phyloP scores from a whole-genome alignment of 2,329 filamentous ascomycete genomes.

The Escovopsis weberi region DNA sequence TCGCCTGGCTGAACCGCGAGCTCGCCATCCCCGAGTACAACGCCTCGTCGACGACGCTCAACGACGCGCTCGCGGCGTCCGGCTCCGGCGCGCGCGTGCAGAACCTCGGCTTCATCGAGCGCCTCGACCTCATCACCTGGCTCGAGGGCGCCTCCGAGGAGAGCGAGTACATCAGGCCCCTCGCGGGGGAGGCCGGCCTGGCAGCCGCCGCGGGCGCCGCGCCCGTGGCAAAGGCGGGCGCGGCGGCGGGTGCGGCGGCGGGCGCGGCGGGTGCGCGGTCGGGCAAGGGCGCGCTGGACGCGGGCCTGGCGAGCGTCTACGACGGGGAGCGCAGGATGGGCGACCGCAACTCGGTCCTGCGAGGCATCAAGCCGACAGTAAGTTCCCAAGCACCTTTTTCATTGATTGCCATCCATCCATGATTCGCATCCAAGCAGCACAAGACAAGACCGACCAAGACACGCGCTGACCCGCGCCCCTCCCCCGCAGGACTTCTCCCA shows the following conservation, averaged over 20 bases:
- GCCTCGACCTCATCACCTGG: conserved; percentile 84
- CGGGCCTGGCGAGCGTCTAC: conserved; percentile 75
- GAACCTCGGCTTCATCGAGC: conserved; percentile 83
- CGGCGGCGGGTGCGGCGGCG: conserved; percentile 4
- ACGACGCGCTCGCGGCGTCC: conserved; percentile 50
- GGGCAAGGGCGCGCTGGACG: conserved; percentile 58
- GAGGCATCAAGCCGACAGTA: conserved; percentile 81
- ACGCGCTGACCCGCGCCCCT: conserved; percentile 1
- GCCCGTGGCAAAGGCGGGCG: conserved; percentile 15
- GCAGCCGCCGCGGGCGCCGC: conserved; percentile 25
- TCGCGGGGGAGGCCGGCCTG: conserved; percentile 43
- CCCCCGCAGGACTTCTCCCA: conserved; percentile 70
- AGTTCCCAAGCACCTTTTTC: conserved; percentile 15
- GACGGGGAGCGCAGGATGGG: conserved; percentile 83
- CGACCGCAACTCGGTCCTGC: conserved; percentile 75
- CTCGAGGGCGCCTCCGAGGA: conserved; percentile 80
- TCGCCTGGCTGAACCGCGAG: conserved; percentile 91
- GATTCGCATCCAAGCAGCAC: neutral
- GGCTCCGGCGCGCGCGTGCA: conserved; percentile 56
- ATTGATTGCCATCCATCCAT: neutral
- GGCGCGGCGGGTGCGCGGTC: conserved; percentile 32
- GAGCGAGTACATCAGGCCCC: conserved; percentile 80
- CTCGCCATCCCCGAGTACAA: conserved; percentile 85
- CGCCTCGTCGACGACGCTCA: conserved; percentile 63
- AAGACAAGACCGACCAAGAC: neutral